A percentile compares a stretch with the other conserved stretches of the same genome.
Conservation (phyloP, 2,329 filamentous ascomycete genomes). For the Trichoderma breve region DNA sequence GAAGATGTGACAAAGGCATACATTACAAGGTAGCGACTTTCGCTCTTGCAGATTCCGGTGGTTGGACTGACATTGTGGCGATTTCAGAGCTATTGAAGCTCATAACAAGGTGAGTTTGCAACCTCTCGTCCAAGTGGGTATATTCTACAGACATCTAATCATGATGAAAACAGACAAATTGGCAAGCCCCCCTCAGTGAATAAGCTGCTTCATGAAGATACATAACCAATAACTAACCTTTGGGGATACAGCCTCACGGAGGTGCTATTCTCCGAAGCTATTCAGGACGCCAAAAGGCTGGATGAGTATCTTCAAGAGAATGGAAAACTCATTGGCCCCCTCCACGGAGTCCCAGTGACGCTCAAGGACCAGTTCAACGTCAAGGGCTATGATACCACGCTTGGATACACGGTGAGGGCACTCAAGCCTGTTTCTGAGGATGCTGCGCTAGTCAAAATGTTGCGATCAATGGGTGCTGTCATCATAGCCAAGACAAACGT, state of each 20-base stretch:
- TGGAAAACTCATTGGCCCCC: slow-evolving; percentile 17
- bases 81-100: not conserved
- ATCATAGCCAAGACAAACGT: slow-evolving; percentile 51
- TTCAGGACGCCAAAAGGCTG: not conserved
- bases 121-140: not conserved
- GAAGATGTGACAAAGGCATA: not conserved
- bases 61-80: not conserved
- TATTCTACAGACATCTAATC: not conserved
- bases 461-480: slow-evolving; percentile 50
- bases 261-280: not conserved
- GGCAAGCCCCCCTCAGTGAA: not conserved
- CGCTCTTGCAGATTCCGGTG: not conserved
- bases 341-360: slow-evolving; percentile 28
- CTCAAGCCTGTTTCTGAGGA: slow-evolving; percentile 49
- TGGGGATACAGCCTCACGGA: not conserved
- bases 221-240: not conserved
- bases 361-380: slow-evolving; percentile 62
- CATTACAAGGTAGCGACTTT: not conserved
- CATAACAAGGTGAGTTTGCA: not conserved
- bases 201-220: not conserved
- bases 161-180: not conserved
- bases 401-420: slow-evolving; percentile 55
- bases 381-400: slow-evolving; percentile 54
- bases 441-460: slow-evolving; percentile 46
- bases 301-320: not conserved